Evolutionary conservation across 2,329 filamentous ascomycete genomes (phyloP), one percentile per base, ranked within the genome.

Genomic region (Aspergillus amoenus): DNA sequence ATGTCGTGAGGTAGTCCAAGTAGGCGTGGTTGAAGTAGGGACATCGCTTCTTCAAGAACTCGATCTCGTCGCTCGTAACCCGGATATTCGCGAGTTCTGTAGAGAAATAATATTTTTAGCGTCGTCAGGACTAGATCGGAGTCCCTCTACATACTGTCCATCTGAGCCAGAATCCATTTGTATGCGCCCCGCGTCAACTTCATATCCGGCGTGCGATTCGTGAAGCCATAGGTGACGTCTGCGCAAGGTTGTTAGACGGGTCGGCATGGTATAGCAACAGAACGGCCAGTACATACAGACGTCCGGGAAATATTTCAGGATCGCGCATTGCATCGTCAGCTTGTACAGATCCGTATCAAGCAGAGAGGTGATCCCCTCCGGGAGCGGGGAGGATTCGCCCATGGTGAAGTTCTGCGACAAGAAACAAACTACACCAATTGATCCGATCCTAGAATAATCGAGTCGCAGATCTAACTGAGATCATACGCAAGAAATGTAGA

Each of bases 291-390:
- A 71, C 76, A 70, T 64, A 81, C 79, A 64, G 57, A 80, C 79
- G 57, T 93, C 82, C 34, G 88, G 88, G 75, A 96, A 97, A 79
- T 93, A 95, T 76, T 95, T 95, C 65, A 95, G 84, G 63, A 97
- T 88, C 60, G 92, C 92, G 72, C 90, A 96, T 88, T 99, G 94
- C 94, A 99, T 99, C 18, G 94, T 99, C 76, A 99, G 78, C 77
- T 99, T 99, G 84, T 97, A 99, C 60, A 99, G 76, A 73, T 89
- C 86, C 15, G 89, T 93, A 70, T 94, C 90, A 54, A 94, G 81
- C 70, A 94, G 88, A 69, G 90, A 93, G 68, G 87, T 89, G 70
- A 93, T 85, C 51, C 90, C 90, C 76, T 90, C 89, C 4, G 89
- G 68, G 42, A 61, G 58, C 45, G 63, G 60, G 63, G 68, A 56